Conservation (phyloP, 495 filamentous ascomycete species). For the Cladorrhinum samala region DNA sequence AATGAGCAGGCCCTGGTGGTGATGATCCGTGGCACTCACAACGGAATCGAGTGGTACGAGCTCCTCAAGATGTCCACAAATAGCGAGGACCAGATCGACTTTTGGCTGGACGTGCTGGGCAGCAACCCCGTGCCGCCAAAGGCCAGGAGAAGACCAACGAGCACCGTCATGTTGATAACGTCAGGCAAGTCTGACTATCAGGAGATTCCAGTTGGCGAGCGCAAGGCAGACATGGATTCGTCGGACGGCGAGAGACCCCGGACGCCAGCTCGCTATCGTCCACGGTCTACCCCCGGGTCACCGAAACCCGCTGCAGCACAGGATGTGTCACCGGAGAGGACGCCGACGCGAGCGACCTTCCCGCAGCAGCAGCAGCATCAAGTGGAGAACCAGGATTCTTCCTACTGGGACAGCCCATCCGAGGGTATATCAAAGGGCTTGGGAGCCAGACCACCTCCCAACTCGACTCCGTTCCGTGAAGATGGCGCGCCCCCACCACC, state of each 20-base stretch:
- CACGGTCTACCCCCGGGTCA: conserved; percentile 8
- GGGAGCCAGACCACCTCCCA: conserved; percentile 43
- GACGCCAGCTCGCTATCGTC: conserved; percentile 24
- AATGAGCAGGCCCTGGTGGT: conserved; percentile 63
- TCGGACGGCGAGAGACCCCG: conserved; percentile 14
- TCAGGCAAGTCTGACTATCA: conserved; percentile 50
- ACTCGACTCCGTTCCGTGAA: conserved; percentile 31
- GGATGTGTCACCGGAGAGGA: conserved; percentile 21
- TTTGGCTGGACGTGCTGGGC: conserved; percentile 86
- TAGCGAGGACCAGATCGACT: conserved; percentile 65
- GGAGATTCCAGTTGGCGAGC: conserved; percentile 73
- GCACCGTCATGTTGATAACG: conserved; percentile 22
- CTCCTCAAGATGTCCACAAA: conserved; percentile 63
- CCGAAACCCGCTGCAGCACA: neutral
- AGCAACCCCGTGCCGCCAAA: conserved; percentile 66
- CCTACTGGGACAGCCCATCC: conserved; percentile 18
- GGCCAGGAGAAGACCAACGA: conserved; percentile 30
- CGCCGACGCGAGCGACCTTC: conserved; percentile 25
- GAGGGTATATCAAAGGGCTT: conserved; percentile 31
- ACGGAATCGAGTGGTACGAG: conserved; percentile 71
- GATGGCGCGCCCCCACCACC: conserved; percentile 47
- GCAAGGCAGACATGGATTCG: conserved; percentile 20
- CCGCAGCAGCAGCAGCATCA: conserved; percentile 3
- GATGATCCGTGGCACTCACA: conserved; percentile 69
- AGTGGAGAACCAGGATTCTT: neutral